These are phyloP conservation scores for Lentinus polychrous DNA, from an alignment of 1,284 basidiomycete genomes.

Conservation along the genomic window DNA sequence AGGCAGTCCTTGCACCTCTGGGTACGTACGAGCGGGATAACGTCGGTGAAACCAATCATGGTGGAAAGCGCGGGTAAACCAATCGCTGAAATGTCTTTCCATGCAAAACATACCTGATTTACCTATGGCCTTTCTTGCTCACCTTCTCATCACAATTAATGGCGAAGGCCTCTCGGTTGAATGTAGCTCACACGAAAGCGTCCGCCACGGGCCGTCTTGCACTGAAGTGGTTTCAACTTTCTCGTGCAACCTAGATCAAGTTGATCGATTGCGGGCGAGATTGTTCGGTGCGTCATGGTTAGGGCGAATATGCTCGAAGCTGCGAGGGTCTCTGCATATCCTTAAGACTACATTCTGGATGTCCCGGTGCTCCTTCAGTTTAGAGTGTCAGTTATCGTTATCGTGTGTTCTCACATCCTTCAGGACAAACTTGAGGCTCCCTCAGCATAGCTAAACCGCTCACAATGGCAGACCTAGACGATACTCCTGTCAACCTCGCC, in stretches of 20 bases:
- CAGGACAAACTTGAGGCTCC: background rate
- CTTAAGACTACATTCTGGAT: too few relatives aligned
- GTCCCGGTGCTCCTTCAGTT: too few relatives aligned
- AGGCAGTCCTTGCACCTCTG: background rate
- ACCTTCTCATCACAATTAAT: background rate
- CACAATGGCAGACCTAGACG: slow-evolving; percentile 37
- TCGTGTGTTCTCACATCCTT: too few relatives aligned
- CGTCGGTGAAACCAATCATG: slow-evolving; percentile 13
- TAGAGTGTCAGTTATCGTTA: too few relatives aligned
- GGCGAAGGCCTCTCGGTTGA: background rate
- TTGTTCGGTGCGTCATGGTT: too few relatives aligned
- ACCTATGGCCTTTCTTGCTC: background rate
- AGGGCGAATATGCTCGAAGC: too few relatives aligned
- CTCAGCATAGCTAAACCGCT: background rate
- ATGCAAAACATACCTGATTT: background rate
- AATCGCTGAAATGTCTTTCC: background rate
- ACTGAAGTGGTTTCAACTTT: too few relatives aligned
- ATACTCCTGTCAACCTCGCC: slow-evolving; percentile 58
- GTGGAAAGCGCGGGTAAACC: background rate
- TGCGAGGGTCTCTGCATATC: too few relatives aligned
- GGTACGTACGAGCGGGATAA: slow-evolving; percentile 16
- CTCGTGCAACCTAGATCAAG: too few relatives aligned
- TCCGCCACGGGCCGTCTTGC: too few relatives aligned
- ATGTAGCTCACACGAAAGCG: too few relatives aligned
- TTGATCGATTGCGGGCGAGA: too few relatives aligned